These are phyloP conservation scores for Cryptococcus sp. DNA, from an alignment of 1,284 basidiomycete genomes.

Conservation along the genomic window DNA sequence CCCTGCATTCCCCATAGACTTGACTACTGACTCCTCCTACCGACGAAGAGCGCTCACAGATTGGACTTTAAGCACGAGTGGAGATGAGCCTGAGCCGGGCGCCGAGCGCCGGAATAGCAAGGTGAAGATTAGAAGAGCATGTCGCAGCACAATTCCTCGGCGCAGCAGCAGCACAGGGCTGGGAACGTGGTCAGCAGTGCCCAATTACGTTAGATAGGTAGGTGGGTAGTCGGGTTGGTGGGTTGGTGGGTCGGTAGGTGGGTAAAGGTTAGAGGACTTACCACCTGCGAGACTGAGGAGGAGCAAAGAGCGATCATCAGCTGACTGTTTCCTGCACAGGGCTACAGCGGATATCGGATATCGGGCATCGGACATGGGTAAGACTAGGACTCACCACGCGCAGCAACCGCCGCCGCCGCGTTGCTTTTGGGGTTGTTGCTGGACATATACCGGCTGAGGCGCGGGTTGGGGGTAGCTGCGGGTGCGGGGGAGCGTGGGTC, in stretches of 20 bases:
- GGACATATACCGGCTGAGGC: conserved; percentile 49
- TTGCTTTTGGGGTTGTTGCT: conserved; percentile 35
- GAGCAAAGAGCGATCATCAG: conserved; percentile 3
- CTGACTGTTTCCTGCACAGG: not conserved
- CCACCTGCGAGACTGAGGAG: conserved; percentile 30
- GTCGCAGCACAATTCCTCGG: conserved; percentile 44
- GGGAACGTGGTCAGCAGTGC: not conserved
- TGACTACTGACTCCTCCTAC: too few relatives aligned
- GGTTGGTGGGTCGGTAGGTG: too few relatives aligned
- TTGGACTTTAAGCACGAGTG: too few relatives aligned
- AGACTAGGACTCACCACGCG: conserved; percentile 24
- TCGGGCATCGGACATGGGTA: not conserved
- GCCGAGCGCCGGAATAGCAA: too few relatives aligned
- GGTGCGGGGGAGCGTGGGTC: not conserved
- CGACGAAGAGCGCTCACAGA: too few relatives aligned
- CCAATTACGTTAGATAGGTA: not conserved
- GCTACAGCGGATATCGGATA: conserved; percentile 1
- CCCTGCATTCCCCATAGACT: too few relatives aligned
- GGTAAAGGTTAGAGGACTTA: conserved; percentile 18
- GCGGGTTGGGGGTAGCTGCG: conserved; percentile 46
- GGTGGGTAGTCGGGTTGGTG: not conserved
- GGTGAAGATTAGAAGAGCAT: conserved; percentile 29
- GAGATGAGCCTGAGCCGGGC: too few relatives aligned
- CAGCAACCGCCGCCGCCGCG: conserved; percentile 38
- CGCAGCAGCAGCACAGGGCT: conserved; percentile 47